Base-by-base conservation (phyloP, 306 rosid species). In the Prunus padus region DNA sequence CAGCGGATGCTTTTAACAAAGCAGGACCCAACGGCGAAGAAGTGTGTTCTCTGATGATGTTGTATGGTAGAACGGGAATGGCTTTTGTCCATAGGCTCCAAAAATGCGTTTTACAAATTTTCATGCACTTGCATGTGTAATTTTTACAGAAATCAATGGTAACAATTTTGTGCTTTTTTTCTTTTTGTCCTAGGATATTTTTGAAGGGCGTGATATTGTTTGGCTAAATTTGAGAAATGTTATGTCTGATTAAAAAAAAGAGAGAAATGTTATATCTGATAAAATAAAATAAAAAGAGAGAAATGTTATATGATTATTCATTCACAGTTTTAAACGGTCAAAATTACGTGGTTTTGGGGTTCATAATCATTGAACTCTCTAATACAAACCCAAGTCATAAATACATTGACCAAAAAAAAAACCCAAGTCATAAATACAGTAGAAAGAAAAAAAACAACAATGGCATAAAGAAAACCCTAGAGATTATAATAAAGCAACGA, bases 81-180 rank as follows among this genome's bases (percentile, higher is more conserved):
- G 37, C 22, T n/a, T n/a, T 15, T 71, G 65, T 71, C 33, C 22
- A 13, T 3, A 71, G 26, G 65, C 63, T 22, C 4, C 13, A 71
- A 54, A 37, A 71, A 30, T 37, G 33, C 33, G 5, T 54, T 33
- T 52, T 54, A 37, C 65, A 71, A 60, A 33, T 12, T 30, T 28
- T 62, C 75, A 31, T 71, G 65, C 51, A 2, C 33, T 63, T 4
- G 44, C 50, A 71, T 54, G 45, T 71, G 63, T 69, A 71, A 31
- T 54, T 71, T 25, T 71, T 12, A 54, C n/a, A 54, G 51, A 20
- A 71, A 33, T 71, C 63, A 54, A 0, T 31, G 37, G 51, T 71
- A 31, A 52, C 49, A 37, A 25, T 59, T 25, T 59, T 59, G 61
- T 55, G 61, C 1, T 15, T 19, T 50, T 10, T 20, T 37, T 18